Conservation (phyloP, 441 rosid species). For the Populus trichocarpa region DNA sequence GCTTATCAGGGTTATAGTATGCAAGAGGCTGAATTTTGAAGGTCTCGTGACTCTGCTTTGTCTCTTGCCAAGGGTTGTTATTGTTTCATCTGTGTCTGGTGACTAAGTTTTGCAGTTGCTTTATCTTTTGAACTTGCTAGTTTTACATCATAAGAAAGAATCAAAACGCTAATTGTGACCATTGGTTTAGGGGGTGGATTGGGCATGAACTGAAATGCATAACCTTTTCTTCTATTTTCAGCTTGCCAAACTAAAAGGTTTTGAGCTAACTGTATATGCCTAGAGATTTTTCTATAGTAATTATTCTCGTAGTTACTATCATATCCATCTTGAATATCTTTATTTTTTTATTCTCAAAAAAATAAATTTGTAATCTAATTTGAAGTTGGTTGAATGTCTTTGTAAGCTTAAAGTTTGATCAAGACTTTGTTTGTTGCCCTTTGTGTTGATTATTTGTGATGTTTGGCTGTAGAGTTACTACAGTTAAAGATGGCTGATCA, state of each 20-base stretch:
- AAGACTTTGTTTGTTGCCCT: background rate
- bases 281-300: background rate
- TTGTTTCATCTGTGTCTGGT: background rate
- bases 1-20: background rate
- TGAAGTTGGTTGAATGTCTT: background rate
- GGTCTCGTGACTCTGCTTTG: background rate
- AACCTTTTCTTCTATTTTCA: background rate
- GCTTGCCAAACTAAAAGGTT: background rate
- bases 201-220: background rate
- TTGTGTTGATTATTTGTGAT: background rate
- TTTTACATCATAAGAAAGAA: constrained; percentile 11
- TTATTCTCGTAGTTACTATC: background rate
- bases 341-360: background rate
- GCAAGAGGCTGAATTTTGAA: background rate
- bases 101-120: background rate
- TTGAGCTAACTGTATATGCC: background rate
- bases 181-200: background rate
- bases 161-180: background rate
- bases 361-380: background rate
- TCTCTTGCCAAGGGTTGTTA: background rate
- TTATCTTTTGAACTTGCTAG: constrained; percentile 10
- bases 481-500: background rate
- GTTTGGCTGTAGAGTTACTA: background rate
- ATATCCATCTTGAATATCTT: background rate
- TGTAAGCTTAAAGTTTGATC: background rate